Evolutionary conservation across 768 basidiomycete genomes (phyloP), one percentile per base, ranked within the genome.

Genomic region (Lentinus tigrinus): DNA sequence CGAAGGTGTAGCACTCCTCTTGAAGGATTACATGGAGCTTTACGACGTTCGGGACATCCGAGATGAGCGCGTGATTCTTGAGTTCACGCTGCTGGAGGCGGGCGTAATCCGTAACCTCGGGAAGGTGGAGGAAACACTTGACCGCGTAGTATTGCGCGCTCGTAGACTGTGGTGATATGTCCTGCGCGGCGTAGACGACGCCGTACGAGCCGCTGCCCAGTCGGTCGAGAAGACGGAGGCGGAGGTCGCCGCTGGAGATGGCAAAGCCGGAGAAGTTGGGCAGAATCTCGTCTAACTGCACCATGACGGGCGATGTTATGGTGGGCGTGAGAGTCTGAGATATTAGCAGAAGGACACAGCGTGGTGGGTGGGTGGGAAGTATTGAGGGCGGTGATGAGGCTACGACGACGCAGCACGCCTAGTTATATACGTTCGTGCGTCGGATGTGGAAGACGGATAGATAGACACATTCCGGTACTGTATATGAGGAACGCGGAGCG

Each of bases 1-100:
- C 70, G 65, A 75, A 78, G 48, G 63, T 52, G 54, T 66, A 68
- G 47, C 54, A 48, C 39, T 65, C 55, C 38, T 70, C 69, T 42
- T 63, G 60, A 39, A 70, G 64, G 54, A 70, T 61, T 13, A 47
- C 47, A 47, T 68, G 66, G 0, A 70, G 61, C 3, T 56, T 65
- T 50, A 69, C 58, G 56, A 70, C 59, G 58, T 67, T 51, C 7
- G 63, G 64, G 42, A 65, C 59, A 5, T 23, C 27, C 1, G 65
- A 65, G 39, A 67, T 53, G 9, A 54, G 55, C 36, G 49, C 47
- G 63, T 70, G 69, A 28, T 61, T 58, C 16, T 46, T 47, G 42
- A 70, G 63, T 53, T 70, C 69, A 49, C 66, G 66, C 27, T 66
- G 43, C 49, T 70, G 69, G 8, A 58, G 50, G 10, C 31, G 31